Conservation (phyloP, 768 basidiomycete genomes). For the Psilocybe subaeruginosa region DNA sequence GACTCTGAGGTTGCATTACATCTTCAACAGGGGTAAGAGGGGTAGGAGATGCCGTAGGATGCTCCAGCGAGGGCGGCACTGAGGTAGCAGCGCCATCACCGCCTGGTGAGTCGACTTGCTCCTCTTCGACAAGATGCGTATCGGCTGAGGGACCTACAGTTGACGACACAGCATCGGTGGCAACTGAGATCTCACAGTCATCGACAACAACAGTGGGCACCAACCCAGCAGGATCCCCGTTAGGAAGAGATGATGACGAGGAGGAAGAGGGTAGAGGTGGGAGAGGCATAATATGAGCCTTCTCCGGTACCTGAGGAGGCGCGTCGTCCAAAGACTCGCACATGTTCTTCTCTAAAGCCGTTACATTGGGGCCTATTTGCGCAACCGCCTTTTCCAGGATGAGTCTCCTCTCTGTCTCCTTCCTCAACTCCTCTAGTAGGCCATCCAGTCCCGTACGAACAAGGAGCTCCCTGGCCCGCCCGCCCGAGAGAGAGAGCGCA, state of each 20-base stretch:
- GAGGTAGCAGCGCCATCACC: too few species aligned
- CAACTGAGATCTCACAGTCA: not conserved
- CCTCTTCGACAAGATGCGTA: too few species aligned
- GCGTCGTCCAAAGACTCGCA: too few species aligned
- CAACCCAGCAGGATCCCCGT: not conserved
- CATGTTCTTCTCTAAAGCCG: not conserved
- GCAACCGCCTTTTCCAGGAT: constrained; percentile 39
- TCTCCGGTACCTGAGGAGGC: constrained; percentile 4
- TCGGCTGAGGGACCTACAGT: too few species aligned
- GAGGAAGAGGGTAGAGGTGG: not conserved
- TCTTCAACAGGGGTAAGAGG: too few species aligned
- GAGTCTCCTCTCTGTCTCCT: constrained; percentile 55
- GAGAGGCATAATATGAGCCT: not conserved
- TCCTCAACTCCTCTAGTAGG: constrained; percentile 60
- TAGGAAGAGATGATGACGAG: not conserved
- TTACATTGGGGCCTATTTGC: not conserved
- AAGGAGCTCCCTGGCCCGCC: constrained; percentile 53
- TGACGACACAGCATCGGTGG: too few species aligned
- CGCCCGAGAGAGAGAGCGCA: constrained; percentile 39
- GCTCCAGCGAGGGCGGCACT: too few species aligned
- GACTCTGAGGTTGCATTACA: too few species aligned
- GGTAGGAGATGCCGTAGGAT: too few species aligned
- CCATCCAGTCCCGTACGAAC: constrained; percentile 52
- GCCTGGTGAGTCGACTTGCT: too few species aligned
- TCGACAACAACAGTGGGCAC: not conserved